phyloP scores from a whole-genome alignment of 2,329 filamentous ascomycete species.

The Cercospora brassicicola region DNA sequence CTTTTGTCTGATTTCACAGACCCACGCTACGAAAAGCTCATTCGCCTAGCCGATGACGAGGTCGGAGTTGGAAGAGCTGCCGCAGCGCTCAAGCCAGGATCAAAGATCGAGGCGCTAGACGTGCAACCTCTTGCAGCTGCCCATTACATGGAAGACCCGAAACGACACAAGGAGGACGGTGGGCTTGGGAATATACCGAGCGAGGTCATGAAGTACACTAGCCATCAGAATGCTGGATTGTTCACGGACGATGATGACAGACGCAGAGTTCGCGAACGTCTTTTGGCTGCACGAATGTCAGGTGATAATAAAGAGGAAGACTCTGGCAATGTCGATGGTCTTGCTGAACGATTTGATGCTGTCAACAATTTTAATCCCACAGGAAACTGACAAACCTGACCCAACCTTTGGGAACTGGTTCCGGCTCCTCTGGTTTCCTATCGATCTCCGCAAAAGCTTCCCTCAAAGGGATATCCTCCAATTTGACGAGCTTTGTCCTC shows the following conservation, averaged over 20 bases:
- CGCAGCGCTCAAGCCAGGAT: conserved; percentile 1
- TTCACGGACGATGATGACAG: conserved; percentile 4
- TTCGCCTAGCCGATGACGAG: conserved; percentile 7
- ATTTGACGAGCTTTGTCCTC: conserved; percentile 28
- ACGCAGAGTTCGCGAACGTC: conserved; percentile 4
- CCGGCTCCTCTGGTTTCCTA: conserved; percentile 25
- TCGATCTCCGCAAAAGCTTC: conserved; percentile 30
- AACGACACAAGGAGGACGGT: not conserved
- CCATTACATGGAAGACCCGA: conserved; percentile 10
- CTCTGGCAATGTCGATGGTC: not conserved
- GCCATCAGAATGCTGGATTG: conserved; percentile 8
- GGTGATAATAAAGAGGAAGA: not conserved
- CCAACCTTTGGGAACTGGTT: conserved; percentile 25
- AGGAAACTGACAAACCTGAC: conserved; percentile 25
- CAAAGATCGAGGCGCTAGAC: not conserved
- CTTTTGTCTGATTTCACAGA: not conserved
- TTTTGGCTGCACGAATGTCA: not conserved
- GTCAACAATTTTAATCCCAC: conserved; percentile 27
- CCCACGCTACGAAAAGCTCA: not conserved
- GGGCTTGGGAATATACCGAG: conserved; percentile 10
- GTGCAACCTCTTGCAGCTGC: not conserved
- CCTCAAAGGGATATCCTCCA: conserved; percentile 28
- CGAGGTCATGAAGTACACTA: conserved; percentile 17
- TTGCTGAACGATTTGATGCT: conserved; percentile 2
- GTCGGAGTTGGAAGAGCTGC: not conserved